phyloP scores from a whole-genome alignment of 2,329 filamentous ascomycete species.

The Aspergillus cejpii region DNA sequence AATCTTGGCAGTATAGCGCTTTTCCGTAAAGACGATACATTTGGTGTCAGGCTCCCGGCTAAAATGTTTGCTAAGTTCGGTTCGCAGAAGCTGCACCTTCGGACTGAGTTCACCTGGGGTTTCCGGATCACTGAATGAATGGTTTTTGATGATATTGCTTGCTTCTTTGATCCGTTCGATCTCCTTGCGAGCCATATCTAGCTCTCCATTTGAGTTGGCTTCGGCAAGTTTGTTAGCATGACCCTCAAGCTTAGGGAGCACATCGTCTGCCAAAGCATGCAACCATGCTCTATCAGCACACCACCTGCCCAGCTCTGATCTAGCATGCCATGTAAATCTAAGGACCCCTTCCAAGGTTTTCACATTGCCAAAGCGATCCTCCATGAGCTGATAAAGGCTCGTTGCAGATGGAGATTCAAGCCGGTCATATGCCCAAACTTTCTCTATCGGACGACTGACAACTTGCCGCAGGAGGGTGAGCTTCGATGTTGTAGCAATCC shows the following conservation, averaged over 20 bases:
- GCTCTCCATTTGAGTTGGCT: background rate
- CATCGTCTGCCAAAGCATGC: constrained; percentile 58
- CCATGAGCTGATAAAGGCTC: constrained; percentile 54
- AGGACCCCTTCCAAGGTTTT: constrained; percentile 53
- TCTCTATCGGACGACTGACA: constrained; percentile 54
- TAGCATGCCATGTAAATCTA: constrained; percentile 52
- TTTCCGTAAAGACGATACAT: constrained; percentile 83
- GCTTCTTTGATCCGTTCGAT: constrained; percentile 55
- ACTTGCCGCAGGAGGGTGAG: constrained; percentile 52
- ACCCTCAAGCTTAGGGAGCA: constrained; percentile 56
- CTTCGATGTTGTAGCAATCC: constrained; percentile 71
- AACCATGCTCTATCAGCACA: constrained; percentile 77
- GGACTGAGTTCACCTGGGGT: constrained; percentile 53
- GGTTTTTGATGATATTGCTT: constrained; percentile 48
- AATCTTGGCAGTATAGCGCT: constrained; percentile 68
- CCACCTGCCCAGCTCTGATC: constrained; percentile 70
- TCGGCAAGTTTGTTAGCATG: constrained; percentile 23
- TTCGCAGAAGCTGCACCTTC: constrained; percentile 62
- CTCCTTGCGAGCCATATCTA: constrained; percentile 47
- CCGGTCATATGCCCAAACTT: constrained; percentile 52
- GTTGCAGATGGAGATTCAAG: constrained; percentile 55
- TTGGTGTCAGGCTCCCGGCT: constrained; percentile 50
- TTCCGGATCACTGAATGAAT: constrained; percentile 42
- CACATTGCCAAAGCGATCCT: constrained; percentile 48
- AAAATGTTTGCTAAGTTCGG: constrained; percentile 59